Evolutionary conservation across 768 basidiomycete genomes (phyloP).

Genomic region (Tylopilus sp.): DNA sequence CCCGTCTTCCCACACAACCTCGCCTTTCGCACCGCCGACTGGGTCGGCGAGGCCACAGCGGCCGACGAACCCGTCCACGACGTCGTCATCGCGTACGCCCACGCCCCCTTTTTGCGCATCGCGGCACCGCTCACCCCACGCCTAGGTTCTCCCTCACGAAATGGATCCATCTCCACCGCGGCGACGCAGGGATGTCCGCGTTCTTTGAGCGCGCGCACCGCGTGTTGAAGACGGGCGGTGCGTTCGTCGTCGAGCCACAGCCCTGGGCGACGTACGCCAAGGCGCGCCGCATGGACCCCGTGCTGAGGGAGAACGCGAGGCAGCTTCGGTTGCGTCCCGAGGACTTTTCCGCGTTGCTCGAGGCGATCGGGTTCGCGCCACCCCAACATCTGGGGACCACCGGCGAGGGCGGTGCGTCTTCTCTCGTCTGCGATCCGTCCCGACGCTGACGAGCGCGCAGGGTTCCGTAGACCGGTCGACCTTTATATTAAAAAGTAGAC

Average conservation of each 20-base stretch:
- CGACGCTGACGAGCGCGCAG: slow-evolving; percentile 9
- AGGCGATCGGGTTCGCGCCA: slow-evolving; percentile 58
- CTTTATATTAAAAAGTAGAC: slow-evolving; percentile 47
- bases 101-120: neutral
- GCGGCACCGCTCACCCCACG: neutral
- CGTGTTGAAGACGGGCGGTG: slow-evolving; percentile 59
- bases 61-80: slow-evolving; percentile 67
- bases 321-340: slow-evolving; percentile 57
- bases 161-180: slow-evolving; percentile 86
- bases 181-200: slow-evolving; percentile 63
- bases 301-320: slow-evolving; percentile 58
- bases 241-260: slow-evolving; percentile 80
- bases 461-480: slow-evolving; percentile 46
- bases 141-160: slow-evolving; percentile 72
- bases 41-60: slow-evolving; percentile 54
- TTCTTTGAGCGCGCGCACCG: slow-evolving; percentile 66
- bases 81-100: slow-evolving; percentile 67
- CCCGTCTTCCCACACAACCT: slow-evolving; percentile 76
- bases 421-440: too few relatives aligned
- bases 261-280: slow-evolving; percentile 82
- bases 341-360: slow-evolving; percentile 54
- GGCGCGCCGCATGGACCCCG: slow-evolving; percentile 65
- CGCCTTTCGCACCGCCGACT: slow-evolving; percentile 68
- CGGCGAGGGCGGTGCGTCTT: slow-evolving; percentile 61
- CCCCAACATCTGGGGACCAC: slow-evolving; percentile 47